Base-by-base conservation (phyloP, 2,329 filamentous ascomycete species). In the Colletotrichum sp. region DNA sequence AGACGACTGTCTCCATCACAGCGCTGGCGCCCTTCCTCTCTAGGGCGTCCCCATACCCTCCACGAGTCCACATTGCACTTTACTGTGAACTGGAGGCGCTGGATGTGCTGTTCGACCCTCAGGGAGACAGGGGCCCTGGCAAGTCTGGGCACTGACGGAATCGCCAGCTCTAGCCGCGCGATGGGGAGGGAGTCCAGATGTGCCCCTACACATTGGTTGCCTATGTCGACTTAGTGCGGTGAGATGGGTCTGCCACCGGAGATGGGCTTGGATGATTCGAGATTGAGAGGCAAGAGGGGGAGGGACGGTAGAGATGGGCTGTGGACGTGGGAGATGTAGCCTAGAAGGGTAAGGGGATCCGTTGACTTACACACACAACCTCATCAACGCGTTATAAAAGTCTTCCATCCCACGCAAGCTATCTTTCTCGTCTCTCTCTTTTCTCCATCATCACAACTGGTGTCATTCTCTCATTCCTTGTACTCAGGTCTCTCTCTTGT, bases 121-220 rank as follows among this genome's bases (percentile, higher is more conserved):
- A 36, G 18, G 66, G 18, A 52, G 32, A 5, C 44, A 65, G 70
- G 57, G 70, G 18, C 64, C 49, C 57, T 59, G 8, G 32, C 30
- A 52, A 57, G 32, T 57, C 64, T 65, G 24, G 39, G 26, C 49
- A 73, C 15, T 69, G 71, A 74, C 55, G 70, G 49, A 73, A 76
- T 73, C 70, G 74, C 74, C 74, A 76, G 70, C 64, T 76, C 74
- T 76, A 76, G 70, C 74, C 74, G 70, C 64, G 70, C 70, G 44
- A 76, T 69, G 57, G 36, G 36, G 36, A 67, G 36, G 36, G 36
- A 67, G 64, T 28, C 71, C 32, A 65, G 57, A 74, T 69, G 55
- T 26, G 32, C 73, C 65, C 49, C 63, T 52, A 57, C 30, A 62
- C 30, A 74, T 74, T 76, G 70, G 70, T 32, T 69, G 64, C 65